Evolutionary conservation across 495 filamentous ascomycete genomes (phyloP).

Genomic region (Penicillium salamii): DNA sequence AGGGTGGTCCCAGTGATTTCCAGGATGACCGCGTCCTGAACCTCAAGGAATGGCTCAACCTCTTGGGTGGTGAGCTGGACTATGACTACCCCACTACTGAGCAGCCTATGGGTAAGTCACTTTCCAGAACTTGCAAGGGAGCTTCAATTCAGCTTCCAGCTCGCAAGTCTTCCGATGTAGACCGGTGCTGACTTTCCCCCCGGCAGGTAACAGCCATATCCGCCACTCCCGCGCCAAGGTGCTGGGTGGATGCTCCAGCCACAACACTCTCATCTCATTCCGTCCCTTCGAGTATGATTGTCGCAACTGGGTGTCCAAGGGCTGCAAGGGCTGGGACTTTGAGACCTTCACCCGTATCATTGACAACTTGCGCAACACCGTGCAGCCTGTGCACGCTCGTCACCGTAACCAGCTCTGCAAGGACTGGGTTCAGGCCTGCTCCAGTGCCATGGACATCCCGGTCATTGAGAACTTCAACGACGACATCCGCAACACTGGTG

Average conservation of each 20-base stretch:
- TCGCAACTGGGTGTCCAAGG: slow-evolving; percentile 67
- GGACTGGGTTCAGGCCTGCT: slow-evolving; percentile 77
- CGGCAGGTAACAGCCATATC: slow-evolving; percentile 77
- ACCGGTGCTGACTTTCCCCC: slow-evolving; percentile 6
- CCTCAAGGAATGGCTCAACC: slow-evolving; percentile 73
- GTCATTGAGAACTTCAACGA: slow-evolving; percentile 78
- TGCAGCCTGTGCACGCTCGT: slow-evolving; percentile 72
- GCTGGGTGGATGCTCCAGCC: slow-evolving; percentile 79
- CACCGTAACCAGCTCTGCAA: slow-evolving; percentile 81
- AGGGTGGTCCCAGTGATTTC: slow-evolving; percentile 61
- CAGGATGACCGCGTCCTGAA: slow-evolving; percentile 69
- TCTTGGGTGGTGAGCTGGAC: slow-evolving; percentile 78
- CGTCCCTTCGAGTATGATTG: slow-evolving; percentile 79
- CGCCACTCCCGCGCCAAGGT: slow-evolving; percentile 82
- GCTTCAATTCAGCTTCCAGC: too few relatives aligned
- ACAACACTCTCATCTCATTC: slow-evolving; percentile 86
- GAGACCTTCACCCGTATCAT: slow-evolving; percentile 71
- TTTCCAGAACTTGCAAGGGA: neutral
- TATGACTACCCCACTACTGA: slow-evolving; percentile 85
- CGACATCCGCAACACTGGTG: slow-evolving; percentile 64
- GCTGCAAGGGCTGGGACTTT: slow-evolving; percentile 77
- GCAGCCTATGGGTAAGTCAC: slow-evolving; percentile 66
- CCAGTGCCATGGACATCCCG: slow-evolving; percentile 68
- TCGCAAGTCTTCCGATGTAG: too few relatives aligned
- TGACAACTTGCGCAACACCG: slow-evolving; percentile 72